A percentile compares a stretch with the other conserved stretches of the same genome.
These are phyloP conservation scores for Capniomyces stellatus DNA, from an alignment of 371 early-diverging fungal species.

Conservation along the genomic window DNA sequence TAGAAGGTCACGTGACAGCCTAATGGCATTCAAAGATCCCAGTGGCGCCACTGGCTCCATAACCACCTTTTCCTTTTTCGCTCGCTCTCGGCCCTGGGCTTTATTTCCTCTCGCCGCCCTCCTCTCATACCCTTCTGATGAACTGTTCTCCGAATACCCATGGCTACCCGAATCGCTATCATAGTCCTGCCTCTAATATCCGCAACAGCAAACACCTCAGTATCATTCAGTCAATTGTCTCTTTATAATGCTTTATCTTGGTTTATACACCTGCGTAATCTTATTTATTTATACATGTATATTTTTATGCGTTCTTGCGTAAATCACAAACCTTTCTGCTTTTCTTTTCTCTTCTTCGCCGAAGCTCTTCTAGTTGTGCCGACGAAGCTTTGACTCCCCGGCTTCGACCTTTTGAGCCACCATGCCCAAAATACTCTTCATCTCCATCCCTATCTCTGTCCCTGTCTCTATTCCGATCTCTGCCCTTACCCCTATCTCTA, in stretches of 20 bases:
- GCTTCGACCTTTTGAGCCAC: neutral
- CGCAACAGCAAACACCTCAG: neutral
- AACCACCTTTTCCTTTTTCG: conserved; percentile 3
- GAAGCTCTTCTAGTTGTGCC: neutral
- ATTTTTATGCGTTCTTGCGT: neutral
- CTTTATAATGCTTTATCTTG: conserved; percentile 27
- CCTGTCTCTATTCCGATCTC: neutral
- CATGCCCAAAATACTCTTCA: neutral
- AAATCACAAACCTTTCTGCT: no score
- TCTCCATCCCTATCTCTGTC: neutral
- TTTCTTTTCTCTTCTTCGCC: neutral
- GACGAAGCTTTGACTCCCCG: conserved; percentile 1
- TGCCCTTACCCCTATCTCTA: neutral
- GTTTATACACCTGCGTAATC: neutral
- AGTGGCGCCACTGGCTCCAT: conserved; percentile 32
- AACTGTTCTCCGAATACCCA: conserved; percentile 10
- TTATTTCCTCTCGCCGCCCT: neutral
- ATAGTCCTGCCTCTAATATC: neutral
- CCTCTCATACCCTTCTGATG: neutral
- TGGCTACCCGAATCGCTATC: conserved; percentile 9
- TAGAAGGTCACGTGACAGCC: conserved; percentile 36
- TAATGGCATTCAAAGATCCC: conserved; percentile 39
- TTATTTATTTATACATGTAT: neutral
- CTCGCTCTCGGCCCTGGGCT: no score
- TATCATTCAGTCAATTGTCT: conserved; percentile 8